phyloP scores from a whole-genome alignment of 2,329 filamentous ascomycete genomes.

The Xylaria sp. region DNA sequence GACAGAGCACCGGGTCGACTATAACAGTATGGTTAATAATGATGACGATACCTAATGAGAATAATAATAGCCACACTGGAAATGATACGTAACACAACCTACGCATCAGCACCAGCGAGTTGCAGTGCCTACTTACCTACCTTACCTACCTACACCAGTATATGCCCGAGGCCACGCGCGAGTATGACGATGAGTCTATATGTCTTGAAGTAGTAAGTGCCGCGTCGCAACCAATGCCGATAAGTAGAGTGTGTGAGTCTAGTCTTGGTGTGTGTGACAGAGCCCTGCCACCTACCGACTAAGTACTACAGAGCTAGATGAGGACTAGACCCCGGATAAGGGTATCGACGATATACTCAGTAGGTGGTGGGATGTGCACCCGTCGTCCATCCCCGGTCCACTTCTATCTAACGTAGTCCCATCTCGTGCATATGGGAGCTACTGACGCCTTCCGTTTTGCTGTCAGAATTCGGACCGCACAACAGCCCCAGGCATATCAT shows the following conservation, averaged over 20 bases:
- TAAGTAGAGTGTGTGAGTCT: slow-evolving; percentile 2
- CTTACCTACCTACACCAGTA: background rate
- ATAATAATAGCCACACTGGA: slow-evolving; percentile 16
- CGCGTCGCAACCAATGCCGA: slow-evolving; percentile 33
- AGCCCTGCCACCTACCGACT: slow-evolving; percentile 5
- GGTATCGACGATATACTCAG: background rate
- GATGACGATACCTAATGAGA: too few relatives aligned
- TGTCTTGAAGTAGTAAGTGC: slow-evolving; percentile 34
- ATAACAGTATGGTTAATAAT: too few relatives aligned
- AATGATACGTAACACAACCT: slow-evolving; percentile 39
- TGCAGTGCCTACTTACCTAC: background rate
- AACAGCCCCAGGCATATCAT: slow-evolving; percentile 29
- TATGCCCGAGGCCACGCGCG: slow-evolving; percentile 20
- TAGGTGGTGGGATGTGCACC: slow-evolving; percentile 24
- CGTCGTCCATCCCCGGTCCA: slow-evolving; percentile 17
- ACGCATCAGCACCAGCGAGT: slow-evolving; percentile 15
- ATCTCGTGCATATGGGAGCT: slow-evolving; percentile 16
- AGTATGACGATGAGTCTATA: slow-evolving; percentile 13
- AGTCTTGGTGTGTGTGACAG: slow-evolving; percentile 2
- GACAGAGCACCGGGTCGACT: slow-evolving; percentile 23
- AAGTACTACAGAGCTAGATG: slow-evolving; percentile 22
- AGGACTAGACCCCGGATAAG: slow-evolving; percentile 3
- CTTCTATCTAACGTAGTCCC: slow-evolving; percentile 17
- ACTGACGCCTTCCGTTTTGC: slow-evolving; percentile 25
- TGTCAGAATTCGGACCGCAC: slow-evolving; percentile 33